phyloP scores from a whole-genome alignment of 2,329 filamentous ascomycete genomes.

The Pseudogymnoascus sp. region DNA sequence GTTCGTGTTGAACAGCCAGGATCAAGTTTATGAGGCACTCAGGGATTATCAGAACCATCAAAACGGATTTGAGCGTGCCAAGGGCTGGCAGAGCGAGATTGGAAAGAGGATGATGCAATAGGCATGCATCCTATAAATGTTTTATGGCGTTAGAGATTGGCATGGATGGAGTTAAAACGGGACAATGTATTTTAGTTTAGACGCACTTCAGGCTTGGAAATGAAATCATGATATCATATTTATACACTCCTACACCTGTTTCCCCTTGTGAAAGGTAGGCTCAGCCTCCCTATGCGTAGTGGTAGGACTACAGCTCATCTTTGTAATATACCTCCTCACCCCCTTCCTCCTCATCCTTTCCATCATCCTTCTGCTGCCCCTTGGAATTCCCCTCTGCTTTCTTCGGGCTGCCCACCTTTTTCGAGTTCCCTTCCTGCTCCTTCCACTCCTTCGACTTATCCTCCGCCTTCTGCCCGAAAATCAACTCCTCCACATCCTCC shows the following conservation, averaged over 20 bases:
- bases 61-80: conserved; percentile 74
- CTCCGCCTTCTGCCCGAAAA: conserved; percentile 15
- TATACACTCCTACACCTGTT: not conserved
- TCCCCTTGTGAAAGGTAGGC: not conserved
- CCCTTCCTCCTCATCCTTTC: conserved; percentile 28
- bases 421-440: conserved; percentile 15
- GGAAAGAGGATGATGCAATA: conserved; percentile 59
- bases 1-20: conserved; percentile 67
- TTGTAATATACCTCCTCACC: conserved; percentile 43
- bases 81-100: conserved; percentile 79
- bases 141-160: not conserved
- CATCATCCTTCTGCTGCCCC: conserved; percentile 40
- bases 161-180: not conserved
- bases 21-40: conserved; percentile 69
- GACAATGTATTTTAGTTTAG: conserved; percentile 2
- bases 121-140: not conserved
- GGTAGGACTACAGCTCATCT: conserved; percentile 40
- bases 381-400: conserved; percentile 59
- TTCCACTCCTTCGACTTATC: conserved; percentile 16
- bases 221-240: conserved; percentile 5
- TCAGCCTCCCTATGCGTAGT: not conserved
- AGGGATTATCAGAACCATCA: conserved; percentile 63
- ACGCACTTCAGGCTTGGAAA: not conserved
- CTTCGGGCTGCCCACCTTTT: conserved; percentile 32
- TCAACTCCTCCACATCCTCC: conserved; percentile 12